Evolutionary conservation across 2,329 filamentous ascomycete genomes (phyloP).

Genomic region (Trichothecium roseum): DNA sequence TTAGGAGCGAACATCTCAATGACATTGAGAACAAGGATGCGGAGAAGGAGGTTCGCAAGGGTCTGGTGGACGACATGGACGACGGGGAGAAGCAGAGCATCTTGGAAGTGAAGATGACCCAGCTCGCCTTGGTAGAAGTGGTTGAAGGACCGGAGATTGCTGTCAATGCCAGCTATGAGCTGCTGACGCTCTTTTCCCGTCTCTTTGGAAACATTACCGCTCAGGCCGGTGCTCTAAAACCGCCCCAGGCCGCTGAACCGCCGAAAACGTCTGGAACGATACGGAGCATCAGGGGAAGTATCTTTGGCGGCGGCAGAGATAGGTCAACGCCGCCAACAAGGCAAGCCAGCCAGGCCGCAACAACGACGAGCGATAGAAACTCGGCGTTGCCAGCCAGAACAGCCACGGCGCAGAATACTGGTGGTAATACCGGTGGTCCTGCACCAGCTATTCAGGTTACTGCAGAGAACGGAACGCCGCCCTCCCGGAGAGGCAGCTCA

Average conservation of each 20-base stretch:
- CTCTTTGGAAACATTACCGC: slow-evolving; percentile 56
- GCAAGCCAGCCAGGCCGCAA: slow-evolving; percentile 23
- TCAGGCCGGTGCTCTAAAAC: slow-evolving; percentile 31
- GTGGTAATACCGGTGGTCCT: slow-evolving; percentile 21
- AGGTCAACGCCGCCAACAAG: slow-evolving; percentile 32
- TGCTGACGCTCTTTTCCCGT: slow-evolving; percentile 70
- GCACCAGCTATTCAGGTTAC: slow-evolving; percentile 71
- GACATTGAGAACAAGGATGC: slow-evolving; percentile 28
- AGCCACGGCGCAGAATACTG: slow-evolving; percentile 33
- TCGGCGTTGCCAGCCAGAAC: slow-evolving; percentile 15
- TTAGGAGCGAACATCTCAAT: slow-evolving; percentile 58
- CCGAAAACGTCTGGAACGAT: slow-evolving; percentile 65
- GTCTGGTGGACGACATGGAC: slow-evolving; percentile 70
- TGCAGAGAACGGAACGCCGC: slow-evolving; percentile 42
- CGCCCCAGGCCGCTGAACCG: slow-evolving; percentile 35
- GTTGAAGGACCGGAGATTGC: slow-evolving; percentile 75
- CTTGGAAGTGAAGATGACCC: slow-evolving; percentile 93
- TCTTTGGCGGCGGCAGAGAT: slow-evolving; percentile 56
- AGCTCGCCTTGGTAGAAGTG: slow-evolving; percentile 73
- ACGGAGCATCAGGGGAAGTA: slow-evolving; percentile 60
- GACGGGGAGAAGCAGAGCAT: slow-evolving; percentile 76
- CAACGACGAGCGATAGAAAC: slow-evolving; percentile 25
- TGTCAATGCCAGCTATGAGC: slow-evolving; percentile 78
- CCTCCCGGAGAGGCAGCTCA: slow-evolving; percentile 23
- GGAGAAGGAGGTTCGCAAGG: slow-evolving; percentile 19